phyloP scores from a whole-genome alignment of 108 stramenopile species.

The Discostella pseudostelligera region DNA sequence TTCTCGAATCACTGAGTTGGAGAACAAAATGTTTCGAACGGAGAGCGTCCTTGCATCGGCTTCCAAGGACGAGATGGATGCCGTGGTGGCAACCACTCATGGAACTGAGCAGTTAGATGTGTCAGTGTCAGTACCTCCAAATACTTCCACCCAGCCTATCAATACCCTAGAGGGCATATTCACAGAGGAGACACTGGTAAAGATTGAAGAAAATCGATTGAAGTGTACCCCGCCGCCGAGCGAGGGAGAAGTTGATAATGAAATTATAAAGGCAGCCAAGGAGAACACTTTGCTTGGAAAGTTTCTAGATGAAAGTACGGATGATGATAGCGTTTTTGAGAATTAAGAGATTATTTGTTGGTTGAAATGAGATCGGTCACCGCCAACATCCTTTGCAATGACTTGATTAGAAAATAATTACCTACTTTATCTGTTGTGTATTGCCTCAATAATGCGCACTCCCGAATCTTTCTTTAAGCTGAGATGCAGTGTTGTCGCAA shows the following conservation, averaged over 20 bases:
- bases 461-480: too few species aligned
- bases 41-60: neutral
- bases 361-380: too few species aligned
- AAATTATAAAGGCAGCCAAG: constrained; percentile 6
- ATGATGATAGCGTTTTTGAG: constrained; percentile 1
- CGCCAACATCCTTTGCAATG: too few species aligned
- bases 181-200: constrained; percentile 6
- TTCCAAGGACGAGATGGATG: neutral
- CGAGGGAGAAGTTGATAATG: constrained; percentile 18
- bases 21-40: neutral
- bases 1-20: constrained; percentile 5
- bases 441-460: too few species aligned
- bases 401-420: too few species aligned
- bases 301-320: constrained; percentile 8
- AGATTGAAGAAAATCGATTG: constrained; percentile 18
- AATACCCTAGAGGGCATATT: constrained; percentile 1
- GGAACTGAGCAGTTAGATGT: neutral
- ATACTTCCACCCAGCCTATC: neutral
- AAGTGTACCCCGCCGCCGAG: constrained; percentile 20
- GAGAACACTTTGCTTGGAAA: constrained; percentile 4
- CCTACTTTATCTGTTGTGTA: too few species aligned
- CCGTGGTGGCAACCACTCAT: neutral
- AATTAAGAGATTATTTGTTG: too few species aligned
- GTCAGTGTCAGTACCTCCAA: neutral
- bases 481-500: neutral